phyloP scores from a whole-genome alignment of 116 monocot genomes.

The Trichopus zeylanicus region DNA sequence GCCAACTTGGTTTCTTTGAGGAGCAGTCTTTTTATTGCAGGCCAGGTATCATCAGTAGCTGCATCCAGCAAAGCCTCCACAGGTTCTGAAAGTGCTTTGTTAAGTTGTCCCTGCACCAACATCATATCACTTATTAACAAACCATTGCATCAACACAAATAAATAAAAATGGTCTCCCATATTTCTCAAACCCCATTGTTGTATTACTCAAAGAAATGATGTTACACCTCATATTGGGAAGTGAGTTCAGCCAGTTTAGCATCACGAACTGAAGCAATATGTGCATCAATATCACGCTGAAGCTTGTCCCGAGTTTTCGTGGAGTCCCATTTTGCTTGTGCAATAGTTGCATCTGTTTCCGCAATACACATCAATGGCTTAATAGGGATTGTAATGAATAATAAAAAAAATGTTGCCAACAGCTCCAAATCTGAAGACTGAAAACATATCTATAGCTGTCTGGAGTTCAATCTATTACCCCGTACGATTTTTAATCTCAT shows the following conservation, averaged over 20 bases:
- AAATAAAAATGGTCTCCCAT: not conserved
- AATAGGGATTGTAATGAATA: not conserved
- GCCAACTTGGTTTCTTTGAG: constrained; percentile 54
- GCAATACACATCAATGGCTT: not conserved
- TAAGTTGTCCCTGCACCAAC: constrained; percentile 54
- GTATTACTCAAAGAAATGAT: not conserved
- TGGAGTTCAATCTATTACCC: too few relatives aligned
- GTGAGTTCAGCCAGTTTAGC: constrained; percentile 69
- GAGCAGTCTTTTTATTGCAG: constrained; percentile 71
- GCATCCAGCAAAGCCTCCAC: constrained; percentile 80
- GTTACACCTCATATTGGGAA: constrained; percentile 55
- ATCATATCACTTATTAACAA: too few relatives aligned
- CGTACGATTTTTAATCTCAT: too few relatives aligned
- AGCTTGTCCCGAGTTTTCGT: constrained; percentile 75
- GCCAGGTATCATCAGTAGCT: constrained; percentile 85
- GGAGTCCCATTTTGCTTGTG: constrained; percentile 79
- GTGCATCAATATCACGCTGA: constrained; percentile 68
- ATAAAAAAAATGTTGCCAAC: too few relatives aligned
- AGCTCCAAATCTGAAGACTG: too few relatives aligned
- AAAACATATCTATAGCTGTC: too few relatives aligned
- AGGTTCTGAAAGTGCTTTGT: constrained; percentile 66
- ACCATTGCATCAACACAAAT: not conserved
- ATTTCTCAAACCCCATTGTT: too few relatives aligned
- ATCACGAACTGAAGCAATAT: constrained; percentile 49
- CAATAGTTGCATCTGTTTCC: constrained; percentile 54